phyloP scores from a whole-genome alignment of 169 alveolate species.

The Plasmodium cynomolgi region DNA sequence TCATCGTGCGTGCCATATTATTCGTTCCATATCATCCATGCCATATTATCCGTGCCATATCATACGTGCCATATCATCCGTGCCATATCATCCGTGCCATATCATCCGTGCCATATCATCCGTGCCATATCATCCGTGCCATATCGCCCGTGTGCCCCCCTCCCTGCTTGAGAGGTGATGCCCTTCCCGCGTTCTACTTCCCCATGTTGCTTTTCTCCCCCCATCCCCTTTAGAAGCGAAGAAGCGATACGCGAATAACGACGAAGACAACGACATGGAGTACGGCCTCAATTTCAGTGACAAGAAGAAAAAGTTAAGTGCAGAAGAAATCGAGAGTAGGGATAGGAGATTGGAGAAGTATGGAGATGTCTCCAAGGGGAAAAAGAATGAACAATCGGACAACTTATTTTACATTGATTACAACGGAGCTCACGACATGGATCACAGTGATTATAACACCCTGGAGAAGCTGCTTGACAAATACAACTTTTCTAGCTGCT shows the following conservation, averaged over 20 bases:
- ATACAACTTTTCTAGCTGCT: conserved; percentile 39
- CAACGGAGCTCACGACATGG: neutral
- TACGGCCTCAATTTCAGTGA: neutral
- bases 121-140: neutral
- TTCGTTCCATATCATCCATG: too few species aligned
- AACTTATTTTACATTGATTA: conserved; percentile 16
- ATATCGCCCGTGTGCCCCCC: neutral
- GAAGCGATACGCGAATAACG: neutral
- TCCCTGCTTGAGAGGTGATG: neutral
- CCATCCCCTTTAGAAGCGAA: neutral
- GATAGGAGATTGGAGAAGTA: conserved; percentile 41
- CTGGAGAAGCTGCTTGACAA: conserved; percentile 47
- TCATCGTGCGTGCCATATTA: neutral
- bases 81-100: neutral
- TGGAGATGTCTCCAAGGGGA: conserved; percentile 8
- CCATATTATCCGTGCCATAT: neutral
- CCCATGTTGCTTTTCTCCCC: neutral
- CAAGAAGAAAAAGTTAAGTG: conserved; percentile 40
- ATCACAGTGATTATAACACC: conserved; percentile 7
- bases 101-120: neutral
- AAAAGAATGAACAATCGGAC: neutral
- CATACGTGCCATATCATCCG: too few species aligned
- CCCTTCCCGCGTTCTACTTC: neutral
- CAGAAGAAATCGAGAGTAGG: conserved; percentile 46
- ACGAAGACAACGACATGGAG: conserved; percentile 14